Evolutionary conservation across 306 rosid genomes (phyloP).

Genomic region (Cicer arietinum): DNA sequence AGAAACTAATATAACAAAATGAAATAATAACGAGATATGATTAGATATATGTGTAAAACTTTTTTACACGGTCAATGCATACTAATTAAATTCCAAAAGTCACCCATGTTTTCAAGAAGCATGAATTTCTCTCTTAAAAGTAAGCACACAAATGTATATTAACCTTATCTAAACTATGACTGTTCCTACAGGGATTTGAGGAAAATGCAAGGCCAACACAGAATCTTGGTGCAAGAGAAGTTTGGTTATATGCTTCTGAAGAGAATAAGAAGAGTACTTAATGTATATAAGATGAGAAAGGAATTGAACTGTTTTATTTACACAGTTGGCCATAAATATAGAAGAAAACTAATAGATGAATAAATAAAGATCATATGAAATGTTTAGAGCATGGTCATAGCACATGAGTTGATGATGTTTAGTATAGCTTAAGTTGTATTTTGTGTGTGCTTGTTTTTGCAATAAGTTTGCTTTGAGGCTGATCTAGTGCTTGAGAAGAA

Average conservation of each 20-base stretch:
- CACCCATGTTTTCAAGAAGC: too few relatives aligned
- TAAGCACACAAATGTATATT: not conserved
- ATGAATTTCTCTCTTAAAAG: not conserved
- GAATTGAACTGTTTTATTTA: not conserved
- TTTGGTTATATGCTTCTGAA: slow-evolving; percentile 50
- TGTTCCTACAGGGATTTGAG: slow-evolving; percentile 54
- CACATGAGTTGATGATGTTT: not conserved
- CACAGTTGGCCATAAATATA: not conserved
- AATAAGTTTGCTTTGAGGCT: not conserved
- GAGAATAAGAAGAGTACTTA: slow-evolving; percentile 24
- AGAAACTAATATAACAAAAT: too few relatives aligned
- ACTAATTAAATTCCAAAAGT: too few relatives aligned
- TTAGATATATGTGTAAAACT: too few relatives aligned
- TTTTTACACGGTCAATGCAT: too few relatives aligned
- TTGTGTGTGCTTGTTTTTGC: not conserved
- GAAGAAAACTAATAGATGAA: not conserved
- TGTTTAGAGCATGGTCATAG: not conserved
- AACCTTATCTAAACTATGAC: not conserved
- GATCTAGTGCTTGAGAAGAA: too few relatives aligned
- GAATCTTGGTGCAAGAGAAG: slow-evolving; percentile 50
- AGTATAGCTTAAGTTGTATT: not conserved
- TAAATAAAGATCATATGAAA: not conserved
- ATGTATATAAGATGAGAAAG: not conserved
- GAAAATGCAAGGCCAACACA: slow-evolving; percentile 76
- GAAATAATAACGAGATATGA: too few relatives aligned